Conservation (phyloP, 192 early-diverging fungal species). For the Phlyctochytrium planicorne region DNA sequence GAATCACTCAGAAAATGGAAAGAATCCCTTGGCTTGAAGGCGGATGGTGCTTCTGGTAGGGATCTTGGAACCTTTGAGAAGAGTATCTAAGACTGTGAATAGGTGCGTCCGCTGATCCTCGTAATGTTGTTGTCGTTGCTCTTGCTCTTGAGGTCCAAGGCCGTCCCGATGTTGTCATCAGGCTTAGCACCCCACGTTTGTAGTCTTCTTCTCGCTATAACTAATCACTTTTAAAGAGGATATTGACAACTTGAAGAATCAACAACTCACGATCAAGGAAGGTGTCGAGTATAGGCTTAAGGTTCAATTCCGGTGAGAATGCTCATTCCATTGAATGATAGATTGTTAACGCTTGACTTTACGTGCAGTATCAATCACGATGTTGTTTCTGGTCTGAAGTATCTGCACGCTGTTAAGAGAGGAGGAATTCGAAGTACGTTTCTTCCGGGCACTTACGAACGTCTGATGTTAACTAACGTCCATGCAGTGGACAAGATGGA, state of each 20-base stretch:
- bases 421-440: slow-evolving; percentile 61
- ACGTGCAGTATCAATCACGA: slow-evolving; percentile 80
- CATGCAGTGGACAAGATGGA: slow-evolving; percentile 71
- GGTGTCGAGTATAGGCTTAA: slow-evolving; percentile 91
- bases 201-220: background rate
- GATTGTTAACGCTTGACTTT: background rate
- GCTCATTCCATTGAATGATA: background rate
- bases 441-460: background rate
- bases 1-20: slow-evolving; percentile 98
- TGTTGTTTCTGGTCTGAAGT: slow-evolving; percentile 93
- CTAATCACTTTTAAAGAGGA: slow-evolving; percentile 44
- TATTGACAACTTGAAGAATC: slow-evolving; percentile 67
- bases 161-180: slow-evolving; percentile 72
- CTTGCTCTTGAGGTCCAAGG: slow-evolving; percentile 73
- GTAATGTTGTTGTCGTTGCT: slow-evolving; percentile 73
- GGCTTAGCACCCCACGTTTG: slow-evolving; percentile 72
- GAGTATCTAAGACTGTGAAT: too few relatives aligned
- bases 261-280: slow-evolving; percentile 91
- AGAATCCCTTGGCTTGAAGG: slow-evolving; percentile 83
- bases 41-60: slow-evolving; percentile 36
- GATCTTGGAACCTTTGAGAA: background rate
- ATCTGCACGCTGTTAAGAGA: slow-evolving; percentile 91
- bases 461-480: too few relatives aligned
- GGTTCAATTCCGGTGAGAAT: slow-evolving; percentile 81
- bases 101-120: slow-evolving; percentile 58